Base-by-base conservation (phyloP, 2,329 filamentous ascomycete genomes). In the Aspergillus sp. region DNA sequence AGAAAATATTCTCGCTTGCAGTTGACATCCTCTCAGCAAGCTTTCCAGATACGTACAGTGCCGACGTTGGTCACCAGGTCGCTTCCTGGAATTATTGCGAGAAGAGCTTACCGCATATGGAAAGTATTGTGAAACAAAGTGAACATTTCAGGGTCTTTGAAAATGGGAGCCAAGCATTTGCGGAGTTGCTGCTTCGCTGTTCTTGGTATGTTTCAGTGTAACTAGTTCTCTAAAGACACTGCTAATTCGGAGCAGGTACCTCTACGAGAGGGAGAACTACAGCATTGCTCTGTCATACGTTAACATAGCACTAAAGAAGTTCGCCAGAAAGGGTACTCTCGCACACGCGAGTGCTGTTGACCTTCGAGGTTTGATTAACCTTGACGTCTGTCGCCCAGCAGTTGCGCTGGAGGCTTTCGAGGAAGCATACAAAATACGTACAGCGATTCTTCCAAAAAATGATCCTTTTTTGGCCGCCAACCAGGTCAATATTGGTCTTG, bases 401-500 rank as follows among this genome's bases (percentile, higher is more conserved):
- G 29, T 34, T 32, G 52, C 52, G 10, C 44, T 54, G 19, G 27
- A 45, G 12, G 39, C 52, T 5, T 52, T 54, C 33, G 36, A 50
- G 41, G 32, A 48, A 33, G 43, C 42, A 9, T 34, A 48, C 29
- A 35, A 43, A 8, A 19, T 48, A n/a, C 45, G 45, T n/a, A 35
- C 42, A 34, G 34, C 26, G 9, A 36, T 44, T 27, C 46, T 51
- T 33, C 40, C 46, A 9, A n/a, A n/a, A 10, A 28, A 42, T 32
- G 42, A 48, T 26, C 5, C 12, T 3, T 48, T 45, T 40, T n/a
- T 48, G 42, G 41, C 49, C 19, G 47, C 44, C 38, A 45, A 34
- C 41, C 29, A 19, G 9, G 44, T 45, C 48, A 61, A 66, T 40
- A 53, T 66, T 29, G 62, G 57, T 9, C 48, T 67, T 5, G 61